Evolutionary conservation across 2,329 filamentous ascomycete species (phyloP), one percentile per base, ranked within the genome.

Genomic region (Nemania abortiva): DNA sequence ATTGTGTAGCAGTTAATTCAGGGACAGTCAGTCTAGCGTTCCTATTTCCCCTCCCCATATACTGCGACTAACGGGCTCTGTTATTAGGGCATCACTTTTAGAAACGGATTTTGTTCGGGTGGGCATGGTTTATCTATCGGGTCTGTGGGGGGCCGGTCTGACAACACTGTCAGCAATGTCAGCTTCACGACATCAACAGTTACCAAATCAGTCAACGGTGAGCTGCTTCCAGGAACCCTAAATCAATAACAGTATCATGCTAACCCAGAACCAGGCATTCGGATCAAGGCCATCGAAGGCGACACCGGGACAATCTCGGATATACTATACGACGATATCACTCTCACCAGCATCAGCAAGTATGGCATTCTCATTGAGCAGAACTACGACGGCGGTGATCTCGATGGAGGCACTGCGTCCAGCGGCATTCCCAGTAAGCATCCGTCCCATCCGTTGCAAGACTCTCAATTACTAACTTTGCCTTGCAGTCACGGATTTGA

Each of bases 341-440:
- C 55, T 20, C 37, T 58, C 13, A 29, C 37, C 22, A 47, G 37
- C 9, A 58, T 58, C n/a, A 58, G 55, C 55, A 58, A 47, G 39
- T 58, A 58, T 9, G 55, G 55, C 4, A 58, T 58, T 20, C 55
- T 58, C 22, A 47, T 42, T 15, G 55, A 58, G 37, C 55, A 58
- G 24, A 58, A 58, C 37, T 58, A 58, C 22, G 55, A 58, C n/a
- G 55, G 55, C 31, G 55, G 55, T 4, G 55, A 58, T 37, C 55
- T 58, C 37, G 55, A 58, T 5, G 39, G 55, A 3, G 34, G 55
- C 20, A 58, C 34, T n/a, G 34, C 55, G 13, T 58, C 55, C 3
- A 58, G 55, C 37, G 55, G 39, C 13, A 47, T 58, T 29, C 39
- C 55, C 24, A 58, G 53, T 55, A 55, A 55, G 53, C 10, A 22